phyloP scores from a whole-genome alignment of 2,329 filamentous ascomycete species.

The Colletotrichum theobromicola region DNA sequence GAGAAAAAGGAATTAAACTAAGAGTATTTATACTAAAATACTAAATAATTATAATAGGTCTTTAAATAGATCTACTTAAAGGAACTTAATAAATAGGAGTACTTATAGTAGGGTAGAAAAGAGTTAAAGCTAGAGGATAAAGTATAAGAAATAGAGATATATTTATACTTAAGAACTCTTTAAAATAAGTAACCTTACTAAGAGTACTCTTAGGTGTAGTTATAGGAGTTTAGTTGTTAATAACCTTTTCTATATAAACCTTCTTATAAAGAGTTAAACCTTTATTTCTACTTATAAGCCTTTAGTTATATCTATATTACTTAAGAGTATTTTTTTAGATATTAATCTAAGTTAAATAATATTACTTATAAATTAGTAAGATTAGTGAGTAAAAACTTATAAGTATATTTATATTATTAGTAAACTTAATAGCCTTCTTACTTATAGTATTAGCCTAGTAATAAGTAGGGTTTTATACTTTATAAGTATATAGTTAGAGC shows the following conservation, averaged over 20 bases:
- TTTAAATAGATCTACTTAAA: no score
- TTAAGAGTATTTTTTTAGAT: neutral
- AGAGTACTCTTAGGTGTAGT: neutral
- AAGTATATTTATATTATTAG: neutral
- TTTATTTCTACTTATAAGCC: accelerated
- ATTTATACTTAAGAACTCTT: no score
- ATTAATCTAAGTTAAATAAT: neutral
- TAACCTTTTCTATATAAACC: neutral
- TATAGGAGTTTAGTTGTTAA: neutral
- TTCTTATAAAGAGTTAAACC: neutral
- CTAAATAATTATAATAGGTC: neutral
- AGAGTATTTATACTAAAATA: neutral
- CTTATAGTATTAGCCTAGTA: no score
- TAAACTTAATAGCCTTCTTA: neutral
- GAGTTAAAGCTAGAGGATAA: neutral
- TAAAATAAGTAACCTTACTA: neutral
- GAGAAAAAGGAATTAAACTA: no score
- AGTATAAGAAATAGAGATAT: neutral
- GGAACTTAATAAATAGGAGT: no score
- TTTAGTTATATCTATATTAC: neutral
- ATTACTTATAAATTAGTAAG: neutral
- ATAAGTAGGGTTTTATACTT: neutral
- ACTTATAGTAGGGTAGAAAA: neutral
- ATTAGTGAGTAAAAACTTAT: neutral
- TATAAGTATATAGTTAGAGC: neutral